phyloP scores from a whole-genome alignment of 192 early-diverging fungal species.

The Umbelopsis sp. region DNA sequence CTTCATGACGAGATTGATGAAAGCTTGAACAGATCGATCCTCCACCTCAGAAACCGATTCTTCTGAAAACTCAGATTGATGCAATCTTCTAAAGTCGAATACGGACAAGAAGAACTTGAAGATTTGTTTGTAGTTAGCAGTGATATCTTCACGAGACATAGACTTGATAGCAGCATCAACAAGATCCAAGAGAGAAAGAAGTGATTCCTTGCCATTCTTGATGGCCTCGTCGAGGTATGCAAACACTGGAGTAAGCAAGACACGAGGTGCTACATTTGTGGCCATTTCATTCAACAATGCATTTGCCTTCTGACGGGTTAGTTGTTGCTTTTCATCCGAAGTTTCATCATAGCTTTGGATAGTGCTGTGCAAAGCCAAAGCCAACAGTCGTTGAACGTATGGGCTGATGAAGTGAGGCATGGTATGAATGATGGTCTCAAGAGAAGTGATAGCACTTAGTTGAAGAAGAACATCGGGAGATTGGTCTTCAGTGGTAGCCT shows the following conservation, averaged over 20 bases:
- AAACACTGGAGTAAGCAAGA: slow-evolving; percentile 65
- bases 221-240: slow-evolving; percentile 47
- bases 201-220: slow-evolving; percentile 54
- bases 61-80: slow-evolving; percentile 35
- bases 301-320: slow-evolving; percentile 41
- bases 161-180: slow-evolving; percentile 63
- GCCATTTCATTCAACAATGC: slow-evolving; percentile 54
- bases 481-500: slow-evolving; percentile 43
- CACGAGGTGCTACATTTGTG: slow-evolving; percentile 59
- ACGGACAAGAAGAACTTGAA: slow-evolving; percentile 85
- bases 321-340: slow-evolving; percentile 40
- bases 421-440: slow-evolving; percentile 60
- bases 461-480: slow-evolving; percentile 52
- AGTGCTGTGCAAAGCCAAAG: slow-evolving; percentile 53
- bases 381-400: slow-evolving; percentile 64
- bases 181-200: slow-evolving; percentile 69
- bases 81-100: slow-evolving; percentile 57
- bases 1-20: slow-evolving; percentile 84
- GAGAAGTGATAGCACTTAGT: slow-evolving; percentile 51
- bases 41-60: slow-evolving; percentile 60
- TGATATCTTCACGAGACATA: slow-evolving; percentile 65
- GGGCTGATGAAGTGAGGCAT: slow-evolving; percentile 79
- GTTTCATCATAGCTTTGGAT: slow-evolving; percentile 38
- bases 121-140: slow-evolving; percentile 74
- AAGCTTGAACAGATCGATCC: slow-evolving; percentile 67